These are phyloP conservation scores for Russula sp. DNA, from an alignment of 768 basidiomycete species.

Conservation along the genomic window DNA sequence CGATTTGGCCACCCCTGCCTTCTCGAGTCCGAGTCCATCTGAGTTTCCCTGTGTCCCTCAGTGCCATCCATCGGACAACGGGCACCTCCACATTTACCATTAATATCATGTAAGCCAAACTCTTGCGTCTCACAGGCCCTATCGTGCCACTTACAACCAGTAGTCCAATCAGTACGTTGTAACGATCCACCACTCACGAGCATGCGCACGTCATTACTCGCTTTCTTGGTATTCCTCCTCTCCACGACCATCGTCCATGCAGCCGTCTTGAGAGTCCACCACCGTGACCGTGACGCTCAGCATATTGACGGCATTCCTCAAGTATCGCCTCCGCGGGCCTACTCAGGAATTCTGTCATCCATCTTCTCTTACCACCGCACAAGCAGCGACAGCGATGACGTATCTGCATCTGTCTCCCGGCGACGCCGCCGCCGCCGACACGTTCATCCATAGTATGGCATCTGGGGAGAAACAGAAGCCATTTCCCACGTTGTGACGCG, in stretches of 20 bases:
- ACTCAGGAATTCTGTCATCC: neutral
- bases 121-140: neutral
- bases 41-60: neutral
- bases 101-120: neutral
- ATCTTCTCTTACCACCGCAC: neutral
- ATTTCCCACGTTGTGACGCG: neutral
- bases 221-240: constrained; percentile 5
- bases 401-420: neutral
- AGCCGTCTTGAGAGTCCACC: neutral
- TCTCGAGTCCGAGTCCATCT: neutral
- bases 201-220: neutral
- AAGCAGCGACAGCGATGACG: neutral
- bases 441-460: constrained; percentile 6
- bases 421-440: constrained; percentile 9
- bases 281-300: neutral
- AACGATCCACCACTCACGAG: neutral
- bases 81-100: neutral
- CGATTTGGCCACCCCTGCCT: neutral
- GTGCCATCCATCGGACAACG: neutral
- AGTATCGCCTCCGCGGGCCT: neutral
- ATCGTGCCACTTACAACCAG: neutral
- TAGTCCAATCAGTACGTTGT: neutral
- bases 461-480: neutral
- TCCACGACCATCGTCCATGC: neutral
- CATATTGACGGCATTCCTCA: neutral